Conservation (phyloP, 208 protist genomes). For the Crithidia fasciculata region DNA sequence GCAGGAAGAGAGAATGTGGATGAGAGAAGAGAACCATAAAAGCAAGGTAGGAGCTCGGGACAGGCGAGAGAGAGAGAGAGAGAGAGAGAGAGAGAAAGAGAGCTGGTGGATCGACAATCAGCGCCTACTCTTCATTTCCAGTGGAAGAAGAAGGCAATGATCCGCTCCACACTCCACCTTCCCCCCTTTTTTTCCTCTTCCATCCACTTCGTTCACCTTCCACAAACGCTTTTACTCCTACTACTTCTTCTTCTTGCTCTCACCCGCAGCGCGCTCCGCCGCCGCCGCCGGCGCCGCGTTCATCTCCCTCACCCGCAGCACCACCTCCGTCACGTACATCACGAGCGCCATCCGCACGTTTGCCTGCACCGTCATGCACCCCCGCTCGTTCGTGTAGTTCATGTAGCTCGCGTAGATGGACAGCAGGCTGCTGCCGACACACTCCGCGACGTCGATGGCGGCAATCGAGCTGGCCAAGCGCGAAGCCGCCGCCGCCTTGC, state of each 20-base stretch:
- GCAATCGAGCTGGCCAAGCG: constrained; percentile 12
- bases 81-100: too few relatives aligned
- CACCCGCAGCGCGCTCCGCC: neutral
- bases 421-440: constrained; percentile 35
- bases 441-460: constrained; percentile 39
- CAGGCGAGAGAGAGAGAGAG: neutral
- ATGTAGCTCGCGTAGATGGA: constrained; percentile 51
- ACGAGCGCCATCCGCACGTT: constrained; percentile 53
- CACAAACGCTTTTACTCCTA: neutral
- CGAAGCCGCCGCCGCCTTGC: constrained; percentile 22
- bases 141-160: too few relatives aligned
- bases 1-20: neutral
- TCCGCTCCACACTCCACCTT: neutral
- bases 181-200: neutral
- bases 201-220: neutral
- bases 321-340: constrained; percentile 43
- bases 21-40: neutral
- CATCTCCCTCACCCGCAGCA: constrained; percentile 37
- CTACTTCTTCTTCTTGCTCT: constrained; percentile 40
- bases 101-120: too few relatives aligned
- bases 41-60: neutral
- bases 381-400: constrained; percentile 41
- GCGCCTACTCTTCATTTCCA: too few relatives aligned
- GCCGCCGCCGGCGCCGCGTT: neutral
- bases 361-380: constrained; percentile 50